These are phyloP conservation scores for Ceratocystis destructans DNA, from an alignment of 2,329 filamentous ascomycete genomes.

Conservation along the genomic window DNA sequence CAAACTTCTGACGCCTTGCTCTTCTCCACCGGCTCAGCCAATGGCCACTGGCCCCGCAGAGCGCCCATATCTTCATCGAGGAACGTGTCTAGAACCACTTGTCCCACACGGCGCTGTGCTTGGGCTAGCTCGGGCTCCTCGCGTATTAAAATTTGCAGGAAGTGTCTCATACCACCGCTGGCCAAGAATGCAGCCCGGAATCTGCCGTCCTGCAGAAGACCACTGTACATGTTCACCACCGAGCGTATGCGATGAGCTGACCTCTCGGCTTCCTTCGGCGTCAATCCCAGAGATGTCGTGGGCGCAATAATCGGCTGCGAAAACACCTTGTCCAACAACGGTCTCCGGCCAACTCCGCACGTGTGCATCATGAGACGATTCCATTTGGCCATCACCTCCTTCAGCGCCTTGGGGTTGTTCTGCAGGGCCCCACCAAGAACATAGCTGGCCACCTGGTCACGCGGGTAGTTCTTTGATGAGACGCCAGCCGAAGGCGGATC, in stretches of 20 bases:
- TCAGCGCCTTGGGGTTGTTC: conserved; percentile 51
- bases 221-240: conserved; percentile 39
- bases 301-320: neutral
- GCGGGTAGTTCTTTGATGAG: conserved; percentile 24
- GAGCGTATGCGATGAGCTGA: conserved; percentile 25
- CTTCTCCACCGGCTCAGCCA: conserved; percentile 25
- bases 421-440: conserved; percentile 45
- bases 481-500: conserved; percentile 22
- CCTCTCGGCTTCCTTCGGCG: conserved; percentile 21
- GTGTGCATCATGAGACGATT: conserved; percentile 27
- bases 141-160: conserved; percentile 38
- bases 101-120: conserved; percentile 40
- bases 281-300: neutral
- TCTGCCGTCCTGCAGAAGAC: conserved; percentile 39
- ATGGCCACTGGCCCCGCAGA: conserved; percentile 42
- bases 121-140: conserved; percentile 31
- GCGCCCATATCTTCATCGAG: conserved; percentile 53
- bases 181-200: conserved; percentile 44
- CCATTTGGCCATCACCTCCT: conserved; percentile 38
- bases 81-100: conserved; percentile 50
- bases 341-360: conserved; percentile 26
- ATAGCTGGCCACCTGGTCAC: conserved; percentile 41
- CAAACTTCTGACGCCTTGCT: conserved; percentile 26
- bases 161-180: conserved; percentile 38
- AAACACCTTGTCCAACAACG: conserved; percentile 16